phyloP scores from a whole-genome alignment of 1,139 yeast species.

The Protomyces gravidus region DNA sequence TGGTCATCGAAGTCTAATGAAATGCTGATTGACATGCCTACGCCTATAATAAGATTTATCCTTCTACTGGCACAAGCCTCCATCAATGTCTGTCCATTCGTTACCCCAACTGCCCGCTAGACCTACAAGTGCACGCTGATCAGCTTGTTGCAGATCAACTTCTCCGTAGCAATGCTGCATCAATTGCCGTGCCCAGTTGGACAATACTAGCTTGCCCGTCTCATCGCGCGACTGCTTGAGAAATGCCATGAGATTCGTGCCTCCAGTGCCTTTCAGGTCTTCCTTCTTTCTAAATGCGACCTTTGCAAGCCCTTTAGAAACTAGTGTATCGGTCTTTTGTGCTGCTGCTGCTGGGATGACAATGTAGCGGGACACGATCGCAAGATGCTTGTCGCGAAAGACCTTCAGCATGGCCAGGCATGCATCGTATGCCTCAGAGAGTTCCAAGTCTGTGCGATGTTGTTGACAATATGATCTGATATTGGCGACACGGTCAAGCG shows the following conservation, averaged over 20 bases:
- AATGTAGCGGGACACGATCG: conserved; percentile 81
- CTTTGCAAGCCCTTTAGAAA: conserved; percentile 34
- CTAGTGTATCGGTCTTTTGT: conserved; percentile 37
- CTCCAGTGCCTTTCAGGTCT: conserved; percentile 83
- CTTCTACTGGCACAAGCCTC: conserved; percentile 14
- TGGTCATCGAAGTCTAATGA: conserved; percentile 15
- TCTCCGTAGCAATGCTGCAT: conserved; percentile 13
- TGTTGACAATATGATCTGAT: conserved; percentile 59
- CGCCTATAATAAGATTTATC: neutral
- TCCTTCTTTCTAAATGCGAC: conserved; percentile 43
- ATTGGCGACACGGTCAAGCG: conserved; percentile 54
- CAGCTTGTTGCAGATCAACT: conserved; percentile 14
- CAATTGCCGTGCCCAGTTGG: conserved; percentile 77
- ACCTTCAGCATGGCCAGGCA: conserved; percentile 83
- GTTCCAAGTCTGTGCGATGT: conserved; percentile 51
- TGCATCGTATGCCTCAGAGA: conserved; percentile 67
- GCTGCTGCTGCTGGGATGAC: conserved; percentile 61
- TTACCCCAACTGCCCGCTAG: conserved; percentile 20
- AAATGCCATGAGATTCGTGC: conserved; percentile 85
- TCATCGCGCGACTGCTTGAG: conserved; percentile 94
- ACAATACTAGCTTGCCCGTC: conserved; percentile 88
- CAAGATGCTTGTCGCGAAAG: conserved; percentile 89
- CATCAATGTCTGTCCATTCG: conserved; percentile 15
- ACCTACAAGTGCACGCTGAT: conserved; percentile 16
- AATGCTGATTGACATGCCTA: neutral